phyloP scores from a whole-genome alignment of 2,329 filamentous ascomycete genomes.

The Sporothrix mexicana region DNA sequence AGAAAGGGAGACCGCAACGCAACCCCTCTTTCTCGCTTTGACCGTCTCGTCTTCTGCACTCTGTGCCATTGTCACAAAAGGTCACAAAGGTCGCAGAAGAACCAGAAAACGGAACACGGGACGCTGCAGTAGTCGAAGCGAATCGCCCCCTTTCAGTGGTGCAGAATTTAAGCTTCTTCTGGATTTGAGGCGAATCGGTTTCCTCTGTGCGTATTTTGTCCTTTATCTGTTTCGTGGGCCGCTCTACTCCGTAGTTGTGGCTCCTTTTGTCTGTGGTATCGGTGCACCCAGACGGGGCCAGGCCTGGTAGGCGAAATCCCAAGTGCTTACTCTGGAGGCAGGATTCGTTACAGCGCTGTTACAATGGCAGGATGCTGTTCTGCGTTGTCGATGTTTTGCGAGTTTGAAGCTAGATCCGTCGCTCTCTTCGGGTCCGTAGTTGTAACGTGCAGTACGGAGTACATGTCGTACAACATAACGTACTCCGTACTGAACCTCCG shows the following conservation, averaged over 20 bases:
- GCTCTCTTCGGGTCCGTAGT: background rate
- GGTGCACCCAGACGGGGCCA: conserved; percentile 13
- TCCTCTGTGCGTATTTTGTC: background rate
- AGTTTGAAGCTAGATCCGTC: conserved; percentile 18
- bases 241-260: background rate
- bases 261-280: conserved; percentile 9
- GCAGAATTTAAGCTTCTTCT: conserved; percentile 31
- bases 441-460: background rate
- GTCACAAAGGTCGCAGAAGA: background rate
- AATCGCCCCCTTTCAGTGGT: conserved; percentile 6
- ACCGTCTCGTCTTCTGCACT: conserved; percentile 12
- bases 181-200: background rate
- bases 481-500: no score
- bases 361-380: conserved; percentile 11
- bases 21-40: conserved; percentile 9
- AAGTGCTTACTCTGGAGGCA: conserved; percentile 3
- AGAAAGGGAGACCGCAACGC: background rate
- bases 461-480: no score
- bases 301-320: background rate
- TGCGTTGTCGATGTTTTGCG: conserved; percentile 2
- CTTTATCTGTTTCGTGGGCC: background rate
- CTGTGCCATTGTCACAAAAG: conserved; percentile 17
- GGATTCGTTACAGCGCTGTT: conserved; percentile 12
- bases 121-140: conserved; percentile 4
- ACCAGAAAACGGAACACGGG: background rate